Evolutionary conservation across 1,284 basidiomycete species (phyloP).

Genomic region (Fomes fomentarius): DNA sequence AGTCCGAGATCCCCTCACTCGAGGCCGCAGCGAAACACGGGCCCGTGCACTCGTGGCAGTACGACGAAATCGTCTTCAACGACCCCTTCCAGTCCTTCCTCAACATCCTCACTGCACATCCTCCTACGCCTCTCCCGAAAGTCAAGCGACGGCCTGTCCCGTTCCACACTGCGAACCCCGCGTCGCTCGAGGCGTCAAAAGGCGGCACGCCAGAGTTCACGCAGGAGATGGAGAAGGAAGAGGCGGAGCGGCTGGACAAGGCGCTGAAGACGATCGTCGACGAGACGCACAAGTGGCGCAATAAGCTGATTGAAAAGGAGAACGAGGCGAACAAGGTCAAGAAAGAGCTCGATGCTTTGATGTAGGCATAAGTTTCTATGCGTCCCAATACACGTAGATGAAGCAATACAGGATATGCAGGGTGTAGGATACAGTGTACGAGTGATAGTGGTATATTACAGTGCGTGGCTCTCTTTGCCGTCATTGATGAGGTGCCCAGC

Average conservation of each 20-base stretch:
- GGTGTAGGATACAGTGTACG: conserved; percentile 21
- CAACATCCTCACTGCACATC: conserved; percentile 78
- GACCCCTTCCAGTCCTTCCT: conserved; percentile 93
- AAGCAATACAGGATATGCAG: conserved; percentile 19
- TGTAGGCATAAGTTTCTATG: neutral
- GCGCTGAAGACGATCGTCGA: conserved; percentile 71
- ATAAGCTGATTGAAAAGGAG: conserved; percentile 71
- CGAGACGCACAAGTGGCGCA: conserved; percentile 65
- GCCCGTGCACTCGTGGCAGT: conserved; percentile 98
- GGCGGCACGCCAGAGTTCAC: conserved; percentile 81
- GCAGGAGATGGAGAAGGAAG: conserved; percentile 83
- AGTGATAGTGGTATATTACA: conserved; percentile 1
- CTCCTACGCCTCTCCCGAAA: conserved; percentile 83
- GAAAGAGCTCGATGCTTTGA: conserved; percentile 45
- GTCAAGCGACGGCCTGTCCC: conserved; percentile 66
- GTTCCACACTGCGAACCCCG: conserved; percentile 68
- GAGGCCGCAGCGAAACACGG: conserved; percentile 66
- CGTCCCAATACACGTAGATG: conserved; percentile 1
- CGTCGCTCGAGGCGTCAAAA: conserved; percentile 64
- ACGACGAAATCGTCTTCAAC: conserved; percentile 97
- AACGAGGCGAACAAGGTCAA: conserved; percentile 68
- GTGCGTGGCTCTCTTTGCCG: neutral
- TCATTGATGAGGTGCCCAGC: conserved; percentile 87
- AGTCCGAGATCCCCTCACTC: conserved; percentile 65
- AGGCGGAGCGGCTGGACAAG: conserved; percentile 79